Evolutionary conservation across 805 yeast species (phyloP).

Genomic region (Danielozyma ontarioensis): DNA sequence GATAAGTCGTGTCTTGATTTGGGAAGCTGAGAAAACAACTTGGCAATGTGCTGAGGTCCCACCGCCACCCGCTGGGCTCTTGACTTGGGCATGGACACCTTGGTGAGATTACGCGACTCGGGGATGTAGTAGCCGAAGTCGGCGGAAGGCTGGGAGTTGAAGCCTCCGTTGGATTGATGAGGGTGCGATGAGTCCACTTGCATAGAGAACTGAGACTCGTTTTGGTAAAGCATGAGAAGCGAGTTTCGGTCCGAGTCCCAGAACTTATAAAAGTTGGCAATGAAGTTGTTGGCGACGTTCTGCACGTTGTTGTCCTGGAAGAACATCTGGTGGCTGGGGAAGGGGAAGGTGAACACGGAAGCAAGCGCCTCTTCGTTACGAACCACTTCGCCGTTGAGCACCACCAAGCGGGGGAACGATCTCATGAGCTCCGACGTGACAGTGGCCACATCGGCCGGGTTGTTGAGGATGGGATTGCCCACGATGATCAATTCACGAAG

Average conservation of each 20-base stretch:
- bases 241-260: conserved; percentile 82
- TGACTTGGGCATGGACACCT: conserved; percentile 51
- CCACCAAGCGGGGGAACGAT: conserved; percentile 72
- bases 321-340: conserved; percentile 58
- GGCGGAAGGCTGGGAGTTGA: conserved; percentile 9
- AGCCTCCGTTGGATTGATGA: conserved; percentile 14
- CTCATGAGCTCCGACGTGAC: conserved; percentile 60
- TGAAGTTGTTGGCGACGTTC: conserved; percentile 66
- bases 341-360: conserved; percentile 50
- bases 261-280: conserved; percentile 64
- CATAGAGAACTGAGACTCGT: conserved; percentile 78
- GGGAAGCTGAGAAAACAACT: conserved; percentile 67
- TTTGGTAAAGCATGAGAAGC: conserved; percentile 68
- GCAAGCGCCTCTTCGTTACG: conserved; percentile 65
- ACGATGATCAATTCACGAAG: conserved; percentile 73
- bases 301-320: conserved; percentile 76
- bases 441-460: conserved; percentile 27
- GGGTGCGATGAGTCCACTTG: conserved; percentile 74
- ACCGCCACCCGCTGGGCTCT: conserved; percentile 54
- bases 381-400: conserved; percentile 72
- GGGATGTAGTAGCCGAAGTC: conserved; percentile 67
- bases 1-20: conserved; percentile 67
- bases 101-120: conserved; percentile 70
- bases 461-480: conserved; percentile 68
- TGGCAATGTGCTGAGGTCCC: conserved; percentile 66